Evolutionary conservation across 331 rosid species (phyloP).

Genomic region (Erythrophleum ivorense): DNA sequence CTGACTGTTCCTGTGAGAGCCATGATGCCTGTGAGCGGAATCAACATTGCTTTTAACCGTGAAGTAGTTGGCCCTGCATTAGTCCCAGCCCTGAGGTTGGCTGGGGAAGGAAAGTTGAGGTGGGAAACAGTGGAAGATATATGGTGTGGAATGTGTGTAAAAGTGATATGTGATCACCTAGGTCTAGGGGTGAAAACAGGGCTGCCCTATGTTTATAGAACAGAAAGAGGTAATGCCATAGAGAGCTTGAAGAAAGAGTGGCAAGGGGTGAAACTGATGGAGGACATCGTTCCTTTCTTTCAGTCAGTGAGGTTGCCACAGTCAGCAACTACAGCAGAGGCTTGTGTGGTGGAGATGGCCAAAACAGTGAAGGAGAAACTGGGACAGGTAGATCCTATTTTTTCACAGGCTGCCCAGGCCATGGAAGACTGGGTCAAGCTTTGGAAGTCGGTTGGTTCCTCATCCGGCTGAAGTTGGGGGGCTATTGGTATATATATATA

Average conservation of each 20-base stretch:
- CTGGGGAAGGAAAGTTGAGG: conserved; percentile 89
- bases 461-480: conserved; percentile 43
- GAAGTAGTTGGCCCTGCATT: conserved; percentile 82
- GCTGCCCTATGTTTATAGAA: conserved; percentile 90
- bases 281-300: conserved; percentile 95
- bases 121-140: conserved; percentile 99
- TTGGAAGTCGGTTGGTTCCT: conserved; percentile 67
- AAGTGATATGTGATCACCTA: conserved; percentile 87
- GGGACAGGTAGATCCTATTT: conserved; percentile 84
- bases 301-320: conserved; percentile 70
- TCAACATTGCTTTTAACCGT: conserved; percentile 91
- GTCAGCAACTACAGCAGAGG: conserved; percentile 75
- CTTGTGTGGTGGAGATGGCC: conserved; percentile 76
- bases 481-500: not conserved
- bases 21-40: conserved; percentile 91
- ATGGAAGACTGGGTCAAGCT: conserved; percentile 89
- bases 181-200: conserved; percentile 89
- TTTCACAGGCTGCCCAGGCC: conserved; percentile 73
- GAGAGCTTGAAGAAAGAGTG: conserved; percentile 97
- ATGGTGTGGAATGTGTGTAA: conserved; percentile 93
- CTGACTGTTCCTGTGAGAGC: conserved; percentile 78
- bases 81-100: conserved; percentile 77
- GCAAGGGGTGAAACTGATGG: conserved; percentile 98
- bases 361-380: conserved; percentile 77
- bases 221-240: conserved; percentile 80